Base-by-base conservation (phyloP, 176 grass and related monocot species). In the Rhynchospora breviuscula region DNA sequence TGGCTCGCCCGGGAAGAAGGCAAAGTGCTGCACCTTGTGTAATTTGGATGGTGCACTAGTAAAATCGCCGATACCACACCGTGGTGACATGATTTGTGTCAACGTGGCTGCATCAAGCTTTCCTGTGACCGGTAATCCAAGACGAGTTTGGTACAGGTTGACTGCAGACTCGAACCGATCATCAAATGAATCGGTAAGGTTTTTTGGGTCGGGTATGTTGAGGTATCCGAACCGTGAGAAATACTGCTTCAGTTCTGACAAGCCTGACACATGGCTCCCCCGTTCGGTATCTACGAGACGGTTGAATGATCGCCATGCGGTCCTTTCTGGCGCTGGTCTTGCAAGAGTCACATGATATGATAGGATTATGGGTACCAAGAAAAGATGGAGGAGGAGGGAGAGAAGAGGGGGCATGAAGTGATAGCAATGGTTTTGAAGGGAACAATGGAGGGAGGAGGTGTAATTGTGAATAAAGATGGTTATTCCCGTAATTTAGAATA, bases 171-270 rank as follows among this genome's bases (percentile, higher is more conserved):
- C 89, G 31, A 99, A 81, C 33, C 69, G 76, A 44, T 81, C 89
- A 85, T 98, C 96, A 80, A 95, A 98, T 7, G 82, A 79, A 80
- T 95, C 89, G 40, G 85, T 90, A 45, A 86, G 43, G 12, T 86
- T 87, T 2, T 60, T 54, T 5, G 35, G 48, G 44, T 65, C 59
- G 10, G 82, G 2, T 31, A 22, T 25, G 47, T 87, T 40, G 63
- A 99, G 82, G 79, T 99, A 99, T 1, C 93, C 96, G 87, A 95
- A 99, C 83, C 45, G 82, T 43, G 82, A 79, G 69, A 99, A 85
- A 90, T 99, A 95, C 0, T 75, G 88, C 87, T 93, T 99, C 44
- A 99, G 82, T 2, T 89, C 86, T 53, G 64, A 70, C 46, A 99
- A 81, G 25, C 91, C 96, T 4, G 68, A 33, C 26, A 89, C 85